Base-by-base conservation (phyloP, 2,329 filamentous ascomycete species). In the Karstenula rhodostoma region DNA sequence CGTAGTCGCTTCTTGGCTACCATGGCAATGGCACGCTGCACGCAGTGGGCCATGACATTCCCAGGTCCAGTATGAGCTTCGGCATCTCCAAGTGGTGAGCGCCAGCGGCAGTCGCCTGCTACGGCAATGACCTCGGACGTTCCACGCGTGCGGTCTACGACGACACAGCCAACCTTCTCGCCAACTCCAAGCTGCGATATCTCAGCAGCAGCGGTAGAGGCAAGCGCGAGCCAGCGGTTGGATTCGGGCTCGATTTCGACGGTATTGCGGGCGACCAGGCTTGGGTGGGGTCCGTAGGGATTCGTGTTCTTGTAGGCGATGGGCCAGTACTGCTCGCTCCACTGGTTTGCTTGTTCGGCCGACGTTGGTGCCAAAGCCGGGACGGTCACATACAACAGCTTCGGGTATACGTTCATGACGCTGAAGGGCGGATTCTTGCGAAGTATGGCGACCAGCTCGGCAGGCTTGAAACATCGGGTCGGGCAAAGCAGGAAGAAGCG, bases 221-320 rank as follows among this genome's bases (percentile, higher is more conserved):
- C 90, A 53, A 93, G 78, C 54, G 81, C 85, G 84, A 91, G 89
- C 86, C 87, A 94, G 58, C 85, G 77, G 4, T 85, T 84, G 1
- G 87, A 87, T 64, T 90, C 86, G 48, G 84, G 79, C 58, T 84
- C 83, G 55, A 96, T 86, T 61, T 92, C 89, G 13, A 88, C 85
- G 42, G 90, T 89, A 29, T 89, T 88, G 60, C 90, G 87, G 44
- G 86, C 82, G 58, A 94, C 87, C 73, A 91, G 86, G 71, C 88
- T 87, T 62, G 92, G 92, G 73, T 96, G 92, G 19, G 92, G 92
- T 4, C 92, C 92, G 60, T 94, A 91, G 2, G 92, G 92, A 72
- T 95, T 95, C 67, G 90, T 94, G 80, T 93, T 93, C 65, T 92
- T 90, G 79, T 95, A 96, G 51, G 94, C 87, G 1, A 89, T 90